A percentile compares a stretch with the other conserved stretches of the same genome.
Conservation (phyloP, 164 flowering plant genomes). For the Brasenia schreberi region DNA sequence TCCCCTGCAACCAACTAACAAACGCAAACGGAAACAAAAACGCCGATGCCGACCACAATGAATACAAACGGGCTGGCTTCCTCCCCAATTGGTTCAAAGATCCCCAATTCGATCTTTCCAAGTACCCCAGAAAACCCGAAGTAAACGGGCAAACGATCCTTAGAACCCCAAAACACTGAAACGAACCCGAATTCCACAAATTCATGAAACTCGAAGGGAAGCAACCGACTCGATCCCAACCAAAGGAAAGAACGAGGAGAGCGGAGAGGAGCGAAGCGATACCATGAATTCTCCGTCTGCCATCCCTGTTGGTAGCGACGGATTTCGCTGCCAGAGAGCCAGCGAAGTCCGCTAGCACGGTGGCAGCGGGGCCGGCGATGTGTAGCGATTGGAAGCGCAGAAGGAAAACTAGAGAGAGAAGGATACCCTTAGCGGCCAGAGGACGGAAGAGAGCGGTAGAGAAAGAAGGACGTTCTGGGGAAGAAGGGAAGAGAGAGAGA, state of each 20-base stretch:
- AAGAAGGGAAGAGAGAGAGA: conserved; percentile 36
- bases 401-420: conserved; percentile 56
- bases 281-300: conserved; percentile 35
- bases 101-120: conserved; percentile 60
- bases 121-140: conserved; percentile 69
- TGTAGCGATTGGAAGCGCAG: conserved; percentile 79
- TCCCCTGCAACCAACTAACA: conserved; percentile 36
- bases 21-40: conserved; percentile 62
- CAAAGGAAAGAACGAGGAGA: conserved; percentile 45
- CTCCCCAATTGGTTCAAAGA: conserved; percentile 40
- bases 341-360: conserved; percentile 74
- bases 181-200: conserved; percentile 10
- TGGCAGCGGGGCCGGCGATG: conserved; percentile 69
- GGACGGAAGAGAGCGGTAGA: conserved; percentile 13
- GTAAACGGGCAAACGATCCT: conserved; percentile 80
- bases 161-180: conserved; percentile 49
- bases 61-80: conserved; percentile 52
- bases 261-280: conserved; percentile 35
- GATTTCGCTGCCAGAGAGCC: conserved; percentile 61
- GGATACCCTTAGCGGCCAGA: conserved; percentile 37
- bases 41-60: conserved; percentile 50
- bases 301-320: conserved; percentile 9
- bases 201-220: conserved; percentile 43
- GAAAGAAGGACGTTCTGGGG: conserved; percentile 25
- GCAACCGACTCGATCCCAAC: conserved; percentile 80